Percentiles rank a stretch among this genome's conserved stretches.
Evolutionary conservation across 495 filamentous ascomycete genomes (phyloP).

Genomic region (Trypethelium eluteriae): DNA sequence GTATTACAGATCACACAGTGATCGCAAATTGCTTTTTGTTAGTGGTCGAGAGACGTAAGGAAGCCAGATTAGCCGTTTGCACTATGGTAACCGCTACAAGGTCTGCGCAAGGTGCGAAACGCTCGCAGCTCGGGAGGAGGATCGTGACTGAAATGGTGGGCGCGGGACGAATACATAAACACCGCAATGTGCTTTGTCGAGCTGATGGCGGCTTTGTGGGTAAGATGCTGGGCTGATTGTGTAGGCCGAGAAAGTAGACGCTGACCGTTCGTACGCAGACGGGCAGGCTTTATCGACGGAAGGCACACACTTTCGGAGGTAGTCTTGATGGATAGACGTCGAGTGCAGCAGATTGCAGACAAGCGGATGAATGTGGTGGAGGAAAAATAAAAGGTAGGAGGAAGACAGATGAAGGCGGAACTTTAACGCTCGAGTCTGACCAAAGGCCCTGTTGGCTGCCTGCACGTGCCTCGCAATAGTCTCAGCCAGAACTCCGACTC

Average conservation of each 20-base stretch:
- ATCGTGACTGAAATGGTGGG: slow-evolving; percentile 68
- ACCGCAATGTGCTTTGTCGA: slow-evolving; percentile 20
- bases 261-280: background rate
- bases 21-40: background rate
- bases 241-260: background rate
- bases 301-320: background rate
- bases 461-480: background rate
- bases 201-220: slow-evolving; percentile 11
- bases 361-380: background rate
- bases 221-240: background rate
- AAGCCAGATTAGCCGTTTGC: slow-evolving; percentile 68
- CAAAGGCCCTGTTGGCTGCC: background rate
- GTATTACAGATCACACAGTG: slow-evolving; percentile 25
- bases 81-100: slow-evolving; percentile 72
- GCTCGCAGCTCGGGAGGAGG: slow-evolving; percentile 87
- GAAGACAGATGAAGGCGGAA: background rate
- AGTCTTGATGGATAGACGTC: background rate
- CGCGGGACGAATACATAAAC: slow-evolving; percentile 81
- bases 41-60: background rate
- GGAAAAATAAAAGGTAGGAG: slow-evolving; percentile 1
- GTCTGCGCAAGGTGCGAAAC: slow-evolving; percentile 86
- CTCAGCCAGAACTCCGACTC: background rate
- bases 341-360: background rate
- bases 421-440: background rate
- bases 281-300: background rate